A percentile compares a stretch with the other conserved stretches of the same genome.
Conservation (phyloP, 2,329 filamentous ascomycete species). For the Epichloe uncinata region DNA sequence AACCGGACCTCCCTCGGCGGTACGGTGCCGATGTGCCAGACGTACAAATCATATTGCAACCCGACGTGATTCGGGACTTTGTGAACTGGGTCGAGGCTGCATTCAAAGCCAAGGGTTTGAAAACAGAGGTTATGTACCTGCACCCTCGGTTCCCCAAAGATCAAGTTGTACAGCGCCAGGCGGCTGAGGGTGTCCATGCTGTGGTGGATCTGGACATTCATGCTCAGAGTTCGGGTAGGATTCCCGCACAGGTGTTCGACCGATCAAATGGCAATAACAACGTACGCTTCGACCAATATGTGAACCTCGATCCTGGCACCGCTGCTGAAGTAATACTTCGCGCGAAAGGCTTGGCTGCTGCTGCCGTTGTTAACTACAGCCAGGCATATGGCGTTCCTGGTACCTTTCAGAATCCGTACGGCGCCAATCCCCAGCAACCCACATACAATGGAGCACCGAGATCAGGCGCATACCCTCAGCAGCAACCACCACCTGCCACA, state of each 20-base stretch:
- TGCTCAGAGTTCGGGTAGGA: constrained; percentile 57
- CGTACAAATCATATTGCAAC: constrained; percentile 72
- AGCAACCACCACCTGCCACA: constrained; percentile 22
- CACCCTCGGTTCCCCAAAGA: constrained; percentile 64
- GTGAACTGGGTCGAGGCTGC: constrained; percentile 68
- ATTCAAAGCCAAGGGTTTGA: constrained; percentile 59
- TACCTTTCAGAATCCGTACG: constrained; percentile 20
- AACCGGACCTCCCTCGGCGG: constrained; percentile 57
- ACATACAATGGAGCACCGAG: constrained; percentile 14
- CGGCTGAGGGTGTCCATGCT: constrained; percentile 77
- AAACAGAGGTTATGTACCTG: constrained; percentile 66
- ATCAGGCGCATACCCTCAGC: constrained; percentile 19
- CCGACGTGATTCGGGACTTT: constrained; percentile 67
- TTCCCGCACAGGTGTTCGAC: constrained; percentile 77
- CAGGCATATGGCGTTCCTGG: constrained; percentile 16
- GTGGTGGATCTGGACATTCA: constrained; percentile 63
- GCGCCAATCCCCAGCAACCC: constrained; percentile 14
- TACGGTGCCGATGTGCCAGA: constrained; percentile 69
- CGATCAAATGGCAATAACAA: constrained; percentile 60
- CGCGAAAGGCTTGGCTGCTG: constrained; percentile 38
- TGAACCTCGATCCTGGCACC: constrained; percentile 63
- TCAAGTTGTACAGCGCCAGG: constrained; percentile 70
- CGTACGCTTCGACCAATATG: constrained; percentile 77
- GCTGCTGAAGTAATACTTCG: constrained; percentile 71
- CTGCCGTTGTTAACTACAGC: constrained; percentile 15